These are phyloP conservation scores for Colletotrichum sp. DNA, from an alignment of 2,329 filamentous ascomycete species.

Conservation along the genomic window DNA sequence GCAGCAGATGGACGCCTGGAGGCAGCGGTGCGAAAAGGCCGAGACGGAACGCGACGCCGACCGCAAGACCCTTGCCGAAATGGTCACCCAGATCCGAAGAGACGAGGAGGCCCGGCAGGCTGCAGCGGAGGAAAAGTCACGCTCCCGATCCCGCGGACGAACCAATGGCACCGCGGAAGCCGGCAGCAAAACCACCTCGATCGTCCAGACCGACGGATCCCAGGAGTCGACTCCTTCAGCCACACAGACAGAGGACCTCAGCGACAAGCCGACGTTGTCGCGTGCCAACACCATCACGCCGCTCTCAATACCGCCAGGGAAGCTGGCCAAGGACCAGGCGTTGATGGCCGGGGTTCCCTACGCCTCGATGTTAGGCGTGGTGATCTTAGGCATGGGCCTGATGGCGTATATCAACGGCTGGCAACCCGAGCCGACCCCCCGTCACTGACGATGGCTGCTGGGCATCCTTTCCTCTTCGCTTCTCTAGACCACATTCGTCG, in stretches of 20 bases:
- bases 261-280: conserved; percentile 49
- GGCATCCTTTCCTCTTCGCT: neutral
- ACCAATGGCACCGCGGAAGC: conserved; percentile 13
- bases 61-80: conserved; percentile 80
- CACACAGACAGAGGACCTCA: conserved; percentile 32
- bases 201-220: neutral
- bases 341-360: conserved; percentile 71
- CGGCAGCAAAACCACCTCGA: neutral
- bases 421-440: conserved; percentile 57
- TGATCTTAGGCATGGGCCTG: conserved; percentile 79
- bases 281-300: conserved; percentile 56
- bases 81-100: conserved; percentile 81
- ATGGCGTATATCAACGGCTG: conserved; percentile 90
- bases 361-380: conserved; percentile 82
- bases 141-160: conserved; percentile 38
- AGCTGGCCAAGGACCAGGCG: conserved; percentile 47
- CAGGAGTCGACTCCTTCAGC: conserved; percentile 11
- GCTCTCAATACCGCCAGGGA: conserved; percentile 41
- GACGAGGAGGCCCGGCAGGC: conserved; percentile 63
- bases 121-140: conserved; percentile 42
- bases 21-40: conserved; percentile 77
- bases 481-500: conserved; percentile 11
- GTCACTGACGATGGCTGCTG: conserved; percentile 28
- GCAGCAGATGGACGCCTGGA: conserved; percentile 79
- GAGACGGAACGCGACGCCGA: conserved; percentile 78